Conservation (phyloP, 2,329 filamentous ascomycete species). For the Botrytis elliptica region DNA sequence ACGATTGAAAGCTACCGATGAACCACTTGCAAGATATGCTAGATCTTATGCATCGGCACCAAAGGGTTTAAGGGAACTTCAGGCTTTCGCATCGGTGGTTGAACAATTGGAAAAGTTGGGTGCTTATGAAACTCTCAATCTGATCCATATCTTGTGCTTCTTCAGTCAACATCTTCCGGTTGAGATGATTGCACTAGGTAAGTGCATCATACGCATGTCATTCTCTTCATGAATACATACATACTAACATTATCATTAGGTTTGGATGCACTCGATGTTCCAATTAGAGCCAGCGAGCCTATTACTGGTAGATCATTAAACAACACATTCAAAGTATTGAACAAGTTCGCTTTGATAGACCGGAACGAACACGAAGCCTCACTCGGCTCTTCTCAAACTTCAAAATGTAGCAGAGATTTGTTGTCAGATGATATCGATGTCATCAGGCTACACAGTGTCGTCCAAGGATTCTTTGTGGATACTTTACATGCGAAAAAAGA, state of each 20-base stretch:
- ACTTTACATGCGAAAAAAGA: slow-evolving; percentile 44
- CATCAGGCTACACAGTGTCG: slow-evolving; percentile 51
- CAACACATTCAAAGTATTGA: slow-evolving; percentile 51
- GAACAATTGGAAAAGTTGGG: slow-evolving; percentile 50
- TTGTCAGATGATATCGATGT: slow-evolving; percentile 49
- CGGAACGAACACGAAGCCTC: slow-evolving; percentile 46
- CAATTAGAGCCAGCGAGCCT: slow-evolving; percentile 46
- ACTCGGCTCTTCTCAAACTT: slow-evolving; percentile 28
- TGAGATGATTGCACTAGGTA: slow-evolving; percentile 60
- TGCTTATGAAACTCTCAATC: slow-evolving; percentile 56
- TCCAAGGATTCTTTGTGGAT: slow-evolving; percentile 54
- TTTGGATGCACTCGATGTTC: slow-evolving; percentile 48
- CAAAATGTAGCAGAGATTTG: slow-evolving; percentile 45
- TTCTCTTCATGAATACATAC: neutral
- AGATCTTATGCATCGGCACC: slow-evolving; percentile 55
- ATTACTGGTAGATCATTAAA: slow-evolving; percentile 40
- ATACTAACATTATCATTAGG: slow-evolving; percentile 38
- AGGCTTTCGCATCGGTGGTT: slow-evolving; percentile 49
- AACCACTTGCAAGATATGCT: slow-evolving; percentile 62
- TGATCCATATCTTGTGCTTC: slow-evolving; percentile 64
- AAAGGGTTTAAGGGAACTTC: slow-evolving; percentile 49
- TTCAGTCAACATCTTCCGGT: slow-evolving; percentile 65
- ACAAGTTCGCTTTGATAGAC: slow-evolving; percentile 53
- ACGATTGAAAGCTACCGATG: slow-evolving; percentile 58
- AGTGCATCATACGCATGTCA: slow-evolving; percentile 21